Base-by-base conservation (phyloP, 345 rosid species). In the Pugionium dolabratum region DNA sequence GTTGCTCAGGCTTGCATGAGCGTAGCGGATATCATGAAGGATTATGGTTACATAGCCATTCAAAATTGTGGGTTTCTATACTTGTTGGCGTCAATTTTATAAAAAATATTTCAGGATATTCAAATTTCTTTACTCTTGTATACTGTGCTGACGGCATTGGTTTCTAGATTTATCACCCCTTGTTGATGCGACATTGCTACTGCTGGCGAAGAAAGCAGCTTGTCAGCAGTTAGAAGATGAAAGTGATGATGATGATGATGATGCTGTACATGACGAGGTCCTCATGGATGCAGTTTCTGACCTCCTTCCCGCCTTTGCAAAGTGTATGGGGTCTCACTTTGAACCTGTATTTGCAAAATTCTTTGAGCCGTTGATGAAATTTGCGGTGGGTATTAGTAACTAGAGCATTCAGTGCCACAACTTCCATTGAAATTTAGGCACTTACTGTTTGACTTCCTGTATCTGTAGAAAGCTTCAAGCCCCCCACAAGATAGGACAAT, bases 261-360 rank as follows among this genome's bases (percentile, higher is more conserved):
- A 84, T 75, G 26, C 80, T 6, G 86, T 76, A 67, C 99, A 91
- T 71, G 99, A 95, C 62, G 99, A 95, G 77, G 79, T 90, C 73
- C 93, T 94, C 55, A 94, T 94, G 97, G 98, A 95, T 83, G 97
- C 97, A 34, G 96, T 91, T 66, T 91, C 99, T 44, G 99, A 95
- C 67, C 87, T 95, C 64, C 93, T 95, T 76, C 99, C 99, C 32
- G 97, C 97, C 57, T 91, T 95, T 79, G 98, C 99, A 33, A 87
- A 87, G 86, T 78, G 87, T 73, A 82, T 95, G 97, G 99, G 99
- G 74, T 70, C 79, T 74, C 90, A 89, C 73, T 91, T 91, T 82
- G 94, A 96, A 10, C 89, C 96, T 7, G 81, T 89, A 70, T 87
- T 91, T 80, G 89, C 84, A 4, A 84, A 76, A 70, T 72, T 95